Conservation (phyloP, 2,329 filamentous ascomycete genomes). For the Alternaria ventricosa region DNA sequence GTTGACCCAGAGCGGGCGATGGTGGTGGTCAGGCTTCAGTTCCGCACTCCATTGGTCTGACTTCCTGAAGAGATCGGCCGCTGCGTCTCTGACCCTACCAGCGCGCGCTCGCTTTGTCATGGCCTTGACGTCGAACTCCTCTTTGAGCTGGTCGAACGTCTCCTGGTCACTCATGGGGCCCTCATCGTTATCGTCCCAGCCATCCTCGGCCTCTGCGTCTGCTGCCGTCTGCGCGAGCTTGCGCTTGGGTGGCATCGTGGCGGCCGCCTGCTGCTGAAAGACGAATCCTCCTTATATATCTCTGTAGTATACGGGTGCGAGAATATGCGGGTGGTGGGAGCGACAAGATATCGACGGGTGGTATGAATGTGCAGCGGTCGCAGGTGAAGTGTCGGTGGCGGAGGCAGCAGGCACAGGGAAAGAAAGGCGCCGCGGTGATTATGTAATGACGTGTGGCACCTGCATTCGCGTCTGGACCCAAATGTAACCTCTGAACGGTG, state of each 20-base stretch:
- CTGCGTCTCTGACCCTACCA: conserved; percentile 53
- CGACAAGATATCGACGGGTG: background rate
- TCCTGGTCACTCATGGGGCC: conserved; percentile 56
- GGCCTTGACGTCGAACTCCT: conserved; percentile 44
- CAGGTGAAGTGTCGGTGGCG: background rate
- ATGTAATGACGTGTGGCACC: conserved; percentile 18
- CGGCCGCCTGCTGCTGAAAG: conserved; percentile 31
- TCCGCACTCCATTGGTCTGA: conserved; percentile 83
- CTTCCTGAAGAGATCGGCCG: conserved; percentile 63
- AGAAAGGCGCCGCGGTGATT: conserved; percentile 3
- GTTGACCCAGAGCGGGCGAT: conserved; percentile 93
- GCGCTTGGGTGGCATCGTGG: conserved; percentile 54
- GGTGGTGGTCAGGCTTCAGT: conserved; percentile 86
- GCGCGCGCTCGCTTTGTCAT: conserved; percentile 40
- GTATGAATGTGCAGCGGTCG: background rate
- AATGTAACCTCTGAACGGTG: background rate
- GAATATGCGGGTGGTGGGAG: background rate
- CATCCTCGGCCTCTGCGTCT: conserved; percentile 55
- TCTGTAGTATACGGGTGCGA: background rate
- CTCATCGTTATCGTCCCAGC: conserved; percentile 61
- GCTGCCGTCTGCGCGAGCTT: conserved; percentile 49
- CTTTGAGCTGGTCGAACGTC: conserved; percentile 56
- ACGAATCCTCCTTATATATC: conserved; percentile 14
- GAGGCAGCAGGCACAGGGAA: background rate
- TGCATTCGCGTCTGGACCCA: background rate